Base-by-base conservation (phyloP, 164 flowering plant species). In the Protea cynaroides region DNA sequence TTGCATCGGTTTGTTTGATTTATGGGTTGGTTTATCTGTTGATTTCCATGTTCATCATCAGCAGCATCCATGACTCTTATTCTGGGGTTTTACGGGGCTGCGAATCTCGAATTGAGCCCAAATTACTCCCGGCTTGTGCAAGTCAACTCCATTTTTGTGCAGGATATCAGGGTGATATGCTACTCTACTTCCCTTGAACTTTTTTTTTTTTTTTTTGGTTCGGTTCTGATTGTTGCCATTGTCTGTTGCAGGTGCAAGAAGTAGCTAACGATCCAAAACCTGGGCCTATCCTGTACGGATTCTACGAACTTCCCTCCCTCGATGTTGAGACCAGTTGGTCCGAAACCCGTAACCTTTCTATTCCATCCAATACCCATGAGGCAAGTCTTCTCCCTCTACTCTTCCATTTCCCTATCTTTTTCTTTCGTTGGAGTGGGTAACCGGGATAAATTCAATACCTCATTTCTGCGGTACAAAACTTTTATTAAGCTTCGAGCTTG, bases 21-120 rank as follows among this genome's bases (percentile, higher is more conserved):
- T 61, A 29, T 37, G 47, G 49, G 56, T 58, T 65, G 43, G 40
- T 37, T 29, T 34, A 3, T n/a, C 34, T 63, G 34, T 59, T 60
- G 56, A n/a, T 52, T 65, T 34, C 22, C 36, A 47, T 19, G 1
- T 72, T 62, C 40, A 37, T 74, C 43, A 40, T 51, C 70, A 43
- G 76, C 87, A 85, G 93, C 77, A 56, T 82, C 88, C 40, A 76
- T 80, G 82, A 82, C 87, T 69, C 22, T 84, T 70, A 82, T 85
- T 15, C 63, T 85, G 11, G 88, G 90, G 13, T 62, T 81, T 54
- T 87, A 81, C 47, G 88, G 88, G 64, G 70, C 90, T 24, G 59
- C 25, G 13, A 73, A 66, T 53, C 47, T 84, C 44, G 54, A 67
- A 25, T 56, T 87, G 69, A 82, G 86, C 0, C 93, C 90, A 0